Conservation (phyloP, 164 flowering plant genomes). For the Magnolia sinica region DNA sequence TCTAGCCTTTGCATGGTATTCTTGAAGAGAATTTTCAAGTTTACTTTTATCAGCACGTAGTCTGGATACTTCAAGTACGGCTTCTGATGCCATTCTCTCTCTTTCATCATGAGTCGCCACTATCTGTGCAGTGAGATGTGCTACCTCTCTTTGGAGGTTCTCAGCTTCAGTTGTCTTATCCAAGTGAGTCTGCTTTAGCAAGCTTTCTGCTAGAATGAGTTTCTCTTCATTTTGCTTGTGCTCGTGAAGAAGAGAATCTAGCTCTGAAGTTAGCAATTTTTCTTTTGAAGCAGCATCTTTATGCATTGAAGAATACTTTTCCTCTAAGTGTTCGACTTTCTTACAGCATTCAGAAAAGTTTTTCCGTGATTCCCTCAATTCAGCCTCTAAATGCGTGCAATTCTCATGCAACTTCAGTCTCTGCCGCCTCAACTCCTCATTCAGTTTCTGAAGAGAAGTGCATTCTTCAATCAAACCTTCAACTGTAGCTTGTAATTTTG, state of each 20-base stretch:
- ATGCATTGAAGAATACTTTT: conserved; percentile 35
- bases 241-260: conserved; percentile 46
- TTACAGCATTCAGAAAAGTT: conserved; percentile 33
- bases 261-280: conserved; percentile 40
- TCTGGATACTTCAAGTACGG: conserved; percentile 42
- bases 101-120: conserved; percentile 40
- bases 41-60: conserved; percentile 48
- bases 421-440: conserved; percentile 45
- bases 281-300: conserved; percentile 51
- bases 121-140: conserved; percentile 43
- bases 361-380: conserved; percentile 37
- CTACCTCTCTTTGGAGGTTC: conserved; percentile 55
- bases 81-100: conserved; percentile 46
- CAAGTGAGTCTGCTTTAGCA: conserved; percentile 36
- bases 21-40: conserved; percentile 44
- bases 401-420: conserved; percentile 49
- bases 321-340: conserved; percentile 48
- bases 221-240: conserved; percentile 44
- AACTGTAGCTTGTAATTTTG: conserved; percentile 41
- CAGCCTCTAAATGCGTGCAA: conserved; percentile 43
- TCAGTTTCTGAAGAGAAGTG: conserved; percentile 43
- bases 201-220: conserved; percentile 34
- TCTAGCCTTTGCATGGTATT: conserved; percentile 32
- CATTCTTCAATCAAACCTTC: conserved; percentile 47
- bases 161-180: conserved; percentile 53